Evolutionary conservation across 2,329 filamentous ascomycete species (phyloP).

Genomic region (Penicillium sp.): DNA sequence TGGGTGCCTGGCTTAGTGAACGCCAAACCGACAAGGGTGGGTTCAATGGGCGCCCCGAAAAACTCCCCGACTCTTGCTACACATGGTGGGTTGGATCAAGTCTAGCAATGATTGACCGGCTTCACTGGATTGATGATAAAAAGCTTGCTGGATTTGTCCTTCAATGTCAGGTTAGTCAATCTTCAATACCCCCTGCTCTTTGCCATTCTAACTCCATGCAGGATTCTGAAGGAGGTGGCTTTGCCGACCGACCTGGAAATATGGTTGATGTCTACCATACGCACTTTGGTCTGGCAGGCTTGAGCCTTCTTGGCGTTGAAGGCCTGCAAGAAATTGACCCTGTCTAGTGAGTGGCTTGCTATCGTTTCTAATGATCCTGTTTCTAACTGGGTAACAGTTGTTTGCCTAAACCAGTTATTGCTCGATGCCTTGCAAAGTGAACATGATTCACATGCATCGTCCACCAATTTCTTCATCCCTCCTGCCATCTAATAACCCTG

Average conservation of each 20-base stretch:
- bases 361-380: background rate
- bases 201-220: slow-evolving; percentile 30
- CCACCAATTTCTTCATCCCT: slow-evolving; percentile 39
- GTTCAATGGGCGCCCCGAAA: slow-evolving; percentile 91
- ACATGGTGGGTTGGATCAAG: slow-evolving; percentile 98
- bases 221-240: slow-evolving; percentile 77
- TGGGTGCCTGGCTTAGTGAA: slow-evolving; percentile 90
- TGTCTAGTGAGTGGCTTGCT: slow-evolving; percentile 65
- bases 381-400: slow-evolving; percentile 49
- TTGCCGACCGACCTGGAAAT: slow-evolving; percentile 86
- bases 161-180: slow-evolving; percentile 65
- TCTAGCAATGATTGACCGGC: slow-evolving; percentile 79
- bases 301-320: slow-evolving; percentile 78
- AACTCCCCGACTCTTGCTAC: slow-evolving; percentile 95
- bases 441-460: slow-evolving; percentile 14
- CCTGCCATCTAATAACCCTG: slow-evolving; percentile 71
- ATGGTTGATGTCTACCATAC: slow-evolving; percentile 99
- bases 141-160: slow-evolving; percentile 81
- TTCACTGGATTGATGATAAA: slow-evolving; percentile 89
- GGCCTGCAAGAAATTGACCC: slow-evolving; percentile 80
- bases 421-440: slow-evolving; percentile 54
- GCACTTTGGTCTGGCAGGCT: slow-evolving; percentile 79
- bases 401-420: slow-evolving; percentile 68
- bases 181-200: background rate
- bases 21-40: slow-evolving; percentile 84